phyloP scores from a whole-genome alignment of 306 rosid species.

The Dryas octopetala region DNA sequence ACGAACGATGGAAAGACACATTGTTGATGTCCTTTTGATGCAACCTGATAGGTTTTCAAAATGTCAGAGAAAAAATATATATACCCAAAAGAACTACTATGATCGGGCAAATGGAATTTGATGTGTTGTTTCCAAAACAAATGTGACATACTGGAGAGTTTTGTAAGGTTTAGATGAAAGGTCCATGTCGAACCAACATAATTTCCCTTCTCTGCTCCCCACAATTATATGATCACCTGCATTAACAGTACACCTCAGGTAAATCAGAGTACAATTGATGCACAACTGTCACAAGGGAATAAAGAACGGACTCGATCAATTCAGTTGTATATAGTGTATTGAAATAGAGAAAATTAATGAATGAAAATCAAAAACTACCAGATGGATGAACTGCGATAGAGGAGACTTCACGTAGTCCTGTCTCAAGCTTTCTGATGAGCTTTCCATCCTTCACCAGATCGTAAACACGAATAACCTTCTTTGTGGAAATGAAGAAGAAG shows the following conservation, averaged over 20 bases:
- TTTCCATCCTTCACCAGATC: constrained; percentile 59
- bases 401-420: constrained; percentile 86
- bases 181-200: constrained; percentile 98
- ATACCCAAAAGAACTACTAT: neutral
- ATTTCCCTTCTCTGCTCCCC: constrained; percentile 95
- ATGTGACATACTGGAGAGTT: constrained; percentile 56
- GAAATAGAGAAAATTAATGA: neutral
- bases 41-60: constrained; percentile 54
- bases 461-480: constrained; percentile 72
- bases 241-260: constrained; percentile 22
- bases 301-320: neutral
- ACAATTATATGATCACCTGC: constrained; percentile 94
- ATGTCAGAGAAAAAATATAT: constrained; percentile 12
- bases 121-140: neutral
- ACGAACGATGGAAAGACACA: constrained; percentile 73
- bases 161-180: constrained; percentile 88
- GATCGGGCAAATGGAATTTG: neutral
- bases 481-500: constrained; percentile 71
- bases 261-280: constrained; percentile 13
- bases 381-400: constrained; percentile 92
- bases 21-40: constrained; percentile 85
- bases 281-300: neutral
- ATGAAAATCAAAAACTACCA: constrained; percentile 40
- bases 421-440: constrained; percentile 67
- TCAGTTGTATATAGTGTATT: neutral